Base-by-base conservation (phyloP, 164 flowering plant species). In the Houttuynia cordata region DNA sequence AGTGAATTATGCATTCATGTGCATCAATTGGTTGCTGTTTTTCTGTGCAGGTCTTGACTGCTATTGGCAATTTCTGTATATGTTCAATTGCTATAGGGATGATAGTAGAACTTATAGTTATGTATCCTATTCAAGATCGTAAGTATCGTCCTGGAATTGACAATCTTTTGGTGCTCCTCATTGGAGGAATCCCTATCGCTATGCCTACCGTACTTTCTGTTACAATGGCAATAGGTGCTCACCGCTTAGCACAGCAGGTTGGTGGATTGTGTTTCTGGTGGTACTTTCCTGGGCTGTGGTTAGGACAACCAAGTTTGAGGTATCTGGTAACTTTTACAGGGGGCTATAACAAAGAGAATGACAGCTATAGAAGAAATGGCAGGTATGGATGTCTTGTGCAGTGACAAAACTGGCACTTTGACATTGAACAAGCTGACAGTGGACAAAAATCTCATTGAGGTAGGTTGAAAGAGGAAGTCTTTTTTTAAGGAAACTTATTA, bases 391-490 rank as follows among this genome's bases (percentile, higher is more conserved):
- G n/a, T n/a, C n/a, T n/a, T n/a, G n/a, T n/a, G n/a, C n/a, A n/a
- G n/a, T n/a, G n/a, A n/a, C n/a, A n/a, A n/a, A n/a, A n/a, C n/a
- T n/a, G n/a, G n/a, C n/a, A n/a, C n/a, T n/a, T n/a, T n/a, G n/a
- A n/a, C n/a, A n/a, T n/a, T n/a, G n/a, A n/a, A n/a, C n/a, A n/a
- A n/a, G n/a, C n/a, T n/a, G n/a, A n/a, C n/a, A n/a, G n/a, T n/a
- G n/a, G n/a, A n/a, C 80, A 82, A 76, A 73, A 87, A 72, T 70
- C 94, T 88, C 53, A 78, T 91, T 63, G 95, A 91, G 90, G 97
- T 91, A 55, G 53, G 74, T 67, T 62, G 24, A 24, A 23, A 17
- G 12, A 20, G 20, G 40, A 39, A 64, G 20, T 58, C 37, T 17
- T n/a, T n/a, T 24, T 47, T 45, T 17, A 45, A 12, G 12, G 3